Percentiles rank a stretch among this genome's conserved stretches.
phyloP scores from a whole-genome alignment of 192 early-diverging fungal species.

The Coemansia aciculifera region DNA sequence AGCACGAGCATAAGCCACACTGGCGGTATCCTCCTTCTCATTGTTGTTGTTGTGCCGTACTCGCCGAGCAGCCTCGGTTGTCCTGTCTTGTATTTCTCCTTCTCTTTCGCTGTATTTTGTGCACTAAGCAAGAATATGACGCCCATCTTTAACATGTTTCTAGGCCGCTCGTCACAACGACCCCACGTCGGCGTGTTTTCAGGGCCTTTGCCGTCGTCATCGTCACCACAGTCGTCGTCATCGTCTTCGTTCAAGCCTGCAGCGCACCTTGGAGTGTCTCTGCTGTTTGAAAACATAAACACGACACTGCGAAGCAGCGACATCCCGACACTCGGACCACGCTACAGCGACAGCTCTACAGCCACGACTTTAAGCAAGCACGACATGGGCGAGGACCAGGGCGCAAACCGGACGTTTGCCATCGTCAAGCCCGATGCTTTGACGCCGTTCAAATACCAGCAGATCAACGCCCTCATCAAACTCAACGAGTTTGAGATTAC shows the following conservation, averaged over 20 bases:
- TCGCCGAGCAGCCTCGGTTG: neutral
- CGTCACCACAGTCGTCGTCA: constrained; percentile 8
- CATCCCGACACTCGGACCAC: neutral
- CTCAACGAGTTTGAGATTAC: constrained; percentile 58
- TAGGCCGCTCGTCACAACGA: constrained; percentile 51
- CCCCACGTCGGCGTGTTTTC: constrained; percentile 37
- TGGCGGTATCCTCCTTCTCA: neutral
- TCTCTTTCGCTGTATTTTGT: neutral
- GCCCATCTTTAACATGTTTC: constrained; percentile 36
- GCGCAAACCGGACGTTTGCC: constrained; percentile 56
- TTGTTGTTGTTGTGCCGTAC: neutral
- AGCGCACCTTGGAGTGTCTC: constrained; percentile 37
- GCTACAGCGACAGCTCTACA: constrained; percentile 8
- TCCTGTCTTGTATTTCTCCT: neutral
- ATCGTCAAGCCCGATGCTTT: constrained; percentile 63
- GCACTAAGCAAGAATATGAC: constrained; percentile 17
- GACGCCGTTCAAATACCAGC: constrained; percentile 55
- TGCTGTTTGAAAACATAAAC: constrained; percentile 48
- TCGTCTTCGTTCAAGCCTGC: constrained; percentile 31
- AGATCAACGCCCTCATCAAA: constrained; percentile 56
- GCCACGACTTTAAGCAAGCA: neutral
- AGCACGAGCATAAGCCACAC: neutral
- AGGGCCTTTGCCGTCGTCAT: constrained; percentile 4
- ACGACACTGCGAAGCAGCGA: neutral
- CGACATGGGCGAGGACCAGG: constrained; percentile 31